Evolutionary conservation across 1,139 yeast genomes (phyloP).

Genomic region (Hansenula sp.): DNA sequence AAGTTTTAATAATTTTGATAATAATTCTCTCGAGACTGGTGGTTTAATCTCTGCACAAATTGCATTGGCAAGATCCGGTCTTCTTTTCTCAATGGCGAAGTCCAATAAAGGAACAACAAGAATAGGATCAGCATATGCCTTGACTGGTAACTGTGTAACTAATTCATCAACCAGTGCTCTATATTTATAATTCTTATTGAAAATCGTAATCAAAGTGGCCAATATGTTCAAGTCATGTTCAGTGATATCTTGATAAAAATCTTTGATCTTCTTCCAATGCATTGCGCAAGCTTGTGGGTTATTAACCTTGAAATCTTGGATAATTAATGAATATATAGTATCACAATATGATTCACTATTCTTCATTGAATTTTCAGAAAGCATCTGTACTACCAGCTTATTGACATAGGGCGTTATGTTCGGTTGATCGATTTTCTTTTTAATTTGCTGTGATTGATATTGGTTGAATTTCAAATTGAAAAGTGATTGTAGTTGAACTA

Average conservation of each 20-base stretch:
- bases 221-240: constrained; percentile 25
- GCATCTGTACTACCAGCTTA: neutral
- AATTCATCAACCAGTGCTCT: constrained; percentile 26
- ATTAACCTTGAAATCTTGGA: constrained; percentile 17
- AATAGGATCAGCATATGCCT: constrained; percentile 32
- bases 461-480: neutral
- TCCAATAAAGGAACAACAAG: constrained; percentile 31
- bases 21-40: constrained; percentile 23
- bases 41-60: constrained; percentile 26
- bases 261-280: constrained; percentile 23
- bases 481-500: neutral
- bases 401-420: neutral
- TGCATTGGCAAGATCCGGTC: constrained; percentile 26
- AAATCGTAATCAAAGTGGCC: constrained; percentile 28
- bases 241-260: constrained; percentile 13
- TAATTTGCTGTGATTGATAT: neutral
- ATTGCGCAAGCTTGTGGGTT: constrained; percentile 25
- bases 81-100: constrained; percentile 27
- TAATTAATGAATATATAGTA: constrained; percentile 12
- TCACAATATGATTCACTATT: neutral
- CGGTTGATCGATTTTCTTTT: neutral
- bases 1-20: constrained; percentile 35
- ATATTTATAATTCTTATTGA: constrained; percentile 30
- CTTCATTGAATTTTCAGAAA: neutral
- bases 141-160: constrained; percentile 28